Base-by-base conservation (phyloP, 2,329 filamentous ascomycete species). In the Neonectria faginata region DNA sequence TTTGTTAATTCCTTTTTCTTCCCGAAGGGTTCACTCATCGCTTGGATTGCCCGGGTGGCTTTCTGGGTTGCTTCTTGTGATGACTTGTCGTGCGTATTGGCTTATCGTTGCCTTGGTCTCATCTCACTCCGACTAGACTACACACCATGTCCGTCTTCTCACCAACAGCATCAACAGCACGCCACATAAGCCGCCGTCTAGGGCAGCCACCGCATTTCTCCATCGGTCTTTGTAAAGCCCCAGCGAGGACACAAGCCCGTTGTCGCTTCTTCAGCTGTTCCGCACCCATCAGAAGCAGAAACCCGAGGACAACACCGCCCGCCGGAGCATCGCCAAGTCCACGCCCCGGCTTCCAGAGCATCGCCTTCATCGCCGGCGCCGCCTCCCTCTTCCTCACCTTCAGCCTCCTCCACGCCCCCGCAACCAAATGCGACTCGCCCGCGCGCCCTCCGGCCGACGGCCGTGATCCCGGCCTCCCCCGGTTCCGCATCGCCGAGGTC, bases 401-500 rank as follows among this genome's bases (percentile, higher is more conserved):
- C 50, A 52, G 31, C n/a, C 51, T 73, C 33, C 53, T 58, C 18
- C 66, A 70, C 27, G 58, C 66, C 9, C 41, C 64, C 31, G 69
- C 71, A 10, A 67, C 71, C 2, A 60, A 59, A 57, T 72, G 70
- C 65, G 71, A 73, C 44, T 58, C 68, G 12, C 53, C 51, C 31
- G 45, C 33, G 6, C 50, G 58, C 16, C 25, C 29, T 16, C 55
- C 62, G 12, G 44, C 27, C 6, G 72, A 77, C 36, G 70, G 47
- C 55, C 78, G 78, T 36, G 80, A 83, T 66, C 79, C 82, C 2
- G 75, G 75, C 10, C 74, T 85, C 2, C 85, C 85, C 14, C 81
- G 82, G 4, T 87, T 81, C 69, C 81, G 83, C 31, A 79, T 88
- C 14, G 75, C 80, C 12, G 84, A 88, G 60, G 75, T 88, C 51